phyloP scores from a whole-genome alignment of 306 rosid genomes.

The Lupinus albus region DNA sequence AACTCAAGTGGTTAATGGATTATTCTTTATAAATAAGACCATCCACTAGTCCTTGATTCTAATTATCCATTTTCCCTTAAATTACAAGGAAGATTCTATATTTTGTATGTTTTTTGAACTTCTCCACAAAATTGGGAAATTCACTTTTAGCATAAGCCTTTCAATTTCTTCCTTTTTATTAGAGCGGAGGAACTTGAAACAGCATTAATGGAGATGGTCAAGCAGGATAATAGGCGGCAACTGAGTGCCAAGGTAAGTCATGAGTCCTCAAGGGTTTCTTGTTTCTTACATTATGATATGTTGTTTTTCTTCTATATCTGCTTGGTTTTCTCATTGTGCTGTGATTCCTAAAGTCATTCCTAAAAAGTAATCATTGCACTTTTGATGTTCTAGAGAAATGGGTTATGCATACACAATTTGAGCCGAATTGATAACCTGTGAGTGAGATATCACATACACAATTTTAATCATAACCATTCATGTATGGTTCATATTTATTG shows the following conservation, averaged over 20 bases:
- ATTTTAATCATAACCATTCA: too few relatives aligned
- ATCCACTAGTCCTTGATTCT: conserved; percentile 8
- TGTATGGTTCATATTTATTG: too few relatives aligned
- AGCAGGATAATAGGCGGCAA: conserved; percentile 92
- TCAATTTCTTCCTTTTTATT: conserved; percentile 39
- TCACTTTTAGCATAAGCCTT: conserved; percentile 26
- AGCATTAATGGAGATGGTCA: conserved; percentile 97
- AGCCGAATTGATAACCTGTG: background rate
- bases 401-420: background rate
- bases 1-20: background rate
- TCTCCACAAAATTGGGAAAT: background rate
- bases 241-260: conserved; percentile 86
- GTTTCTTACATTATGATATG: conserved; percentile 14
- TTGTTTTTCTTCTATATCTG: conserved; percentile 25
- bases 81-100: background rate
- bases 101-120: background rate
- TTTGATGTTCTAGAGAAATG: background rate
- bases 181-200: conserved; percentile 99
- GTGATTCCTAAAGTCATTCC: conserved; percentile 7
- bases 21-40: conserved; percentile 16
- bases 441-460: conserved; percentile 12
- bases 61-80: conserved; percentile 1
- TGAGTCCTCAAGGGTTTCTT: conserved; percentile 17
- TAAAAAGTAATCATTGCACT: background rate
- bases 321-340: conserved; percentile 8